Base-by-base conservation (phyloP, 305 asterid genomes). In the Fraxinus nigra region DNA sequence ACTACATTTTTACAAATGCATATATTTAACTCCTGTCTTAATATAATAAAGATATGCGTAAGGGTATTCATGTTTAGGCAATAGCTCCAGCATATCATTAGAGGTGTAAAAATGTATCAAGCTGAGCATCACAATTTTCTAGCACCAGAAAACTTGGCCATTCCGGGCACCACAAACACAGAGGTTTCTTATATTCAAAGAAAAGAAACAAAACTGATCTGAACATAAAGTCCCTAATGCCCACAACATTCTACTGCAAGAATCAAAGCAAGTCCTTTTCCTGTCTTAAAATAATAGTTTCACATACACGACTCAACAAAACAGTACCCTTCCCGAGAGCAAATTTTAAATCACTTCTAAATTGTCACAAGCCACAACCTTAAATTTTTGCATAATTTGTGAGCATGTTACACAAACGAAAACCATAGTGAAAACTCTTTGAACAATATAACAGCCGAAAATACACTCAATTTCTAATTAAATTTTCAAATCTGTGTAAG, bases 291-390 rank as follows among this genome's bases (percentile, higher is more conserved):
- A 72, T 6, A 14, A 72, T 13, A 70, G 74, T 28, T 69, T 28
- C 16, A 32, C 26, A 33, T 72, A 16, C 76, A 34, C 8, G 26
- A 72, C 26, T 72, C 46, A 32, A 33, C 46, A 72, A 72, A 72
- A 30, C 32, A 69, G 9, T 32, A 32, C 11, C 32, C 20, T 33
- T 32, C 5, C 13, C 7, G 16, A 32, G 26, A 72, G 51, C 28
- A 72, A 16, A 34, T 7, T 34, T 5, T 16, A 34, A 28, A 14
- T 16, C 46, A 34, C 5, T 34, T 7, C 16, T n/a, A 34, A 34
- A 72, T n/a, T 72, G 51, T 34, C 28, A 72, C 76, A 16, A 6
- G 26, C 76, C 48, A 72, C 51, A 72, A 72, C 46, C 77, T 72
- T 34, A 72, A 18, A 72, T 72, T 72, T 69, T 7, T 33, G 48